Evolutionary conservation across 2,329 filamentous ascomycete species (phyloP), one percentile per base, ranked within the genome.

Genomic region (Escovopsis sp.): DNA sequence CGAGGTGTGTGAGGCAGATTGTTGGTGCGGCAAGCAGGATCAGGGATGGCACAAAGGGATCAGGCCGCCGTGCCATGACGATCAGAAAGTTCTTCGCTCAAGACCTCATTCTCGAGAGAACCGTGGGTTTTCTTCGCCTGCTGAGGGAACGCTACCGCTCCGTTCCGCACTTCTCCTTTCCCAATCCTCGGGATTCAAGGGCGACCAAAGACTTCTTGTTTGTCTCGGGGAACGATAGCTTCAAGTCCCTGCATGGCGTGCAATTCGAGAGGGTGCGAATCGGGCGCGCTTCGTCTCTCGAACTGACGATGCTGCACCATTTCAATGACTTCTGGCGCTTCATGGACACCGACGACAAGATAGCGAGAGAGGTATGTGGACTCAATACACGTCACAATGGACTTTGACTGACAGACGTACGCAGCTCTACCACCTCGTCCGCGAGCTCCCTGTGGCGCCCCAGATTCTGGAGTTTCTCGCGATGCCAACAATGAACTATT

Each of bases 301-400:
- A 96, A 50, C 67, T 72, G 11, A 82, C 88, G 46, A 76, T 96
- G 16, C 62, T 90, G 45, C 69, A 76, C 38, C 82, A 92, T 53
- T 93, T 94, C 48, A 70, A 83, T 36, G 76, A 88, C 41, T 60
- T 98, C 17, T 94, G 90, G 67, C 70, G 74, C 30, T 80, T 88
- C 48, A 65, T 96, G 36, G 74, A 76, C 43, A 70, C 87, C 58
- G 71, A 82, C 31, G 76, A 87, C 39, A 65, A 61, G 34, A 60
- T 85, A 29, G 76, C 81, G 6, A 63, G 70, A 48, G 76, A 82
- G 62, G 76, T 79, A 62, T 4, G 30, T 9, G 13, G 9, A n/a
- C n/a, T n/a, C 25, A 10, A 34, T 2, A 14, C 23, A 11, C 8
- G 6, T 4, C 13, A 15, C 19, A 4, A 12, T n/a, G 15, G 18